Percentiles rank a stretch among this genome's conserved stretches.
Conservation (phyloP, 768 basidiomycete species). For the Guyanaporus albipodus region DNA sequence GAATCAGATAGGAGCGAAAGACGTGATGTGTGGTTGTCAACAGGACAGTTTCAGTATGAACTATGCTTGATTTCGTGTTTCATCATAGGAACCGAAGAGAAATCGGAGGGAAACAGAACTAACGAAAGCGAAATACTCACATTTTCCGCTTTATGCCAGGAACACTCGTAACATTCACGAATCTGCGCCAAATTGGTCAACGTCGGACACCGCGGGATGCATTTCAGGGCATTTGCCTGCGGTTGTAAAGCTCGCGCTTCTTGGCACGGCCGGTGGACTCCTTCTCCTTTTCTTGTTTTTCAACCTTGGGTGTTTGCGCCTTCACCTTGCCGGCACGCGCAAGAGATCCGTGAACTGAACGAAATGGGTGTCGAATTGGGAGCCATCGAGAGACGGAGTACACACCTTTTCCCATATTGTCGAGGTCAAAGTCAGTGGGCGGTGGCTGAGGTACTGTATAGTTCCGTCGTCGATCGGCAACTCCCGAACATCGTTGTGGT, state of each 20-base stretch:
- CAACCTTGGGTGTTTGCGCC: slow-evolving; percentile 96
- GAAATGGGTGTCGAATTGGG: neutral
- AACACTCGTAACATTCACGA: slow-evolving; percentile 86
- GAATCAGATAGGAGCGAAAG: slow-evolving; percentile 99
- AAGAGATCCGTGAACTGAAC: slow-evolving; percentile 94
- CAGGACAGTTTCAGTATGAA: slow-evolving; percentile 91
- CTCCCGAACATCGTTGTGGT: neutral
- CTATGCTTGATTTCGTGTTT: slow-evolving; percentile 66
- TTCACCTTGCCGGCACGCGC: slow-evolving; percentile 99
- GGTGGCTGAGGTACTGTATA: slow-evolving; percentile 36
- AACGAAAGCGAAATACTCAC: slow-evolving; percentile 60
- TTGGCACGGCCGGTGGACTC: slow-evolving; percentile 93
- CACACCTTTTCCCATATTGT: slow-evolving; percentile 70
- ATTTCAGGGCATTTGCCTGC: slow-evolving; percentile 54
- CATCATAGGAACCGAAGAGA: slow-evolving; percentile 15
- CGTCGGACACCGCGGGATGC: too few relatives aligned
- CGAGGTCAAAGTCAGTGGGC: slow-evolving; percentile 40
- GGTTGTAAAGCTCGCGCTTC: slow-evolving; percentile 92
- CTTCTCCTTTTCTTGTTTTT: slow-evolving; percentile 99
- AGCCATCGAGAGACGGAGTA: neutral
- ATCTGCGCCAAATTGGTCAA: slow-evolving; percentile 39
- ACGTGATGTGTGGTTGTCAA: slow-evolving; percentile 86
- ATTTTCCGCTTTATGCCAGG: slow-evolving; percentile 91
- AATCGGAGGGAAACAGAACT: slow-evolving; percentile 39
- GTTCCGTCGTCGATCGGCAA: slow-evolving; percentile 36